Base-by-base conservation (phyloP, 441 rosid species). In the Cnidoscolus chayamansa region DNA sequence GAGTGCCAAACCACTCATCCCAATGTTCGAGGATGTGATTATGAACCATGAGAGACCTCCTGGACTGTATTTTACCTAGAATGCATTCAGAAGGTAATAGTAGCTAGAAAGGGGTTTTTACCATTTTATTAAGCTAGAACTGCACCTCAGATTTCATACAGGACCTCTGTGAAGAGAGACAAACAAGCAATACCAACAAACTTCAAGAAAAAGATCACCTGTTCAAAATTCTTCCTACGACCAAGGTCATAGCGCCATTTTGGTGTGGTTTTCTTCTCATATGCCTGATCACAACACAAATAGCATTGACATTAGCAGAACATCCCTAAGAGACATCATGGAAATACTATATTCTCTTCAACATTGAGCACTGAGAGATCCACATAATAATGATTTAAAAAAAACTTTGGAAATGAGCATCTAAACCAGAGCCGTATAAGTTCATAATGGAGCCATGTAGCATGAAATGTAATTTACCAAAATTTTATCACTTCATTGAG, bases 221-320 rank as follows among this genome's bases (percentile, higher is more conserved):
- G 97, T 72, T 89, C 95, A 78, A 92, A 92, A 63, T 89, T 92
- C 79, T 82, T 88, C 81, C 79, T 88, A 67, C 87, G 79, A 53
- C 95, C 93, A 45, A 92, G 89, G 77, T 92, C 97, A 62, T 92
- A 92, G 12, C 89, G 90, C 97, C 95, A 92, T 74, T 88, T 92
- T 67, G 90, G 87, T 31, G 88, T 78, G 65, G 89, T 81, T 79
- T 88, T 91, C 90, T 91, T 91, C 83, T 91, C 97, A 80, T 88
- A 92, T 12, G 97, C 97, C 97, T 92, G 77, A 70, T 57, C 76
- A 77, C 43, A 77, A 78, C 59, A 70, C 25, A 51, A 49, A 68
- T 8, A 76, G 67, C 71, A 63, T 31, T 68, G 16, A 16, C 0
- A 67, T 70, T 48, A 77, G 49, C 10, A 67, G 54, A 54, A 55